Conservation (phyloP, 345 rosid species). For the Barbarea vulgaris region DNA sequence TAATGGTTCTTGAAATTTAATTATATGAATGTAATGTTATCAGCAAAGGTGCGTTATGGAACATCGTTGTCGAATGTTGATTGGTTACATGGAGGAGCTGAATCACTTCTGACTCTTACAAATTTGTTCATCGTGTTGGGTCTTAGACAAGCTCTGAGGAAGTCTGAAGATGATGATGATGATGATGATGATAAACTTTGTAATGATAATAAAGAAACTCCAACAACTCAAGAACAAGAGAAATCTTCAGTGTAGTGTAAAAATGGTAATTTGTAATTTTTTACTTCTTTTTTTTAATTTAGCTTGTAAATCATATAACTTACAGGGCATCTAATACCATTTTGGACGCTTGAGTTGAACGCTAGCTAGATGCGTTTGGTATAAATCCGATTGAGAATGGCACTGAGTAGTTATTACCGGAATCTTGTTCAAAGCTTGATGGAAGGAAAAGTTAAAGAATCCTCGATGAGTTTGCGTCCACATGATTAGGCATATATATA, state of each 20-base stretch:
- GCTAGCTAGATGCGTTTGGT: neutral
- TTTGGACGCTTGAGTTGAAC: neutral
- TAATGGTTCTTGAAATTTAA: slow-evolving; percentile 2
- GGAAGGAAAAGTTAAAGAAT: neutral
- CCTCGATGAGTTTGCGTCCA: neutral
- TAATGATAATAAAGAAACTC: neutral
- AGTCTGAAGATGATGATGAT: slow-evolving; percentile 37
- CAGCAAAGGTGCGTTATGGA: slow-evolving; percentile 70
- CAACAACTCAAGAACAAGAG: slow-evolving; percentile 24
- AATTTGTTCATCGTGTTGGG: slow-evolving; percentile 89
- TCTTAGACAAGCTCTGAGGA: slow-evolving; percentile 73
- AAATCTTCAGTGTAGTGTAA: slow-evolving; percentile 15
- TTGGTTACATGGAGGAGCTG: slow-evolving; percentile 95
- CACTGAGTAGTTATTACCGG: neutral
- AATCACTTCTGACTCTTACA: slow-evolving; percentile 83
- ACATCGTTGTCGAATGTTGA: slow-evolving; percentile 92
- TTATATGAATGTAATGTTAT: neutral
- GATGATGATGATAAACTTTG: neutral
- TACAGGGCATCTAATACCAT: slow-evolving; percentile 3
- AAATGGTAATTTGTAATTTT: neutral
- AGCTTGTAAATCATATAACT: neutral
- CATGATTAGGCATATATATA: neutral
- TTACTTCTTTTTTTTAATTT: neutral
- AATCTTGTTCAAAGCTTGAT: neutral
- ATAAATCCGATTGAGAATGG: neutral